A percentile compares a stretch with the other conserved stretches of the same genome.
Evolutionary conservation across 1,139 yeast genomes (phyloP).

Genomic region (Kodamaea suecica): DNA sequence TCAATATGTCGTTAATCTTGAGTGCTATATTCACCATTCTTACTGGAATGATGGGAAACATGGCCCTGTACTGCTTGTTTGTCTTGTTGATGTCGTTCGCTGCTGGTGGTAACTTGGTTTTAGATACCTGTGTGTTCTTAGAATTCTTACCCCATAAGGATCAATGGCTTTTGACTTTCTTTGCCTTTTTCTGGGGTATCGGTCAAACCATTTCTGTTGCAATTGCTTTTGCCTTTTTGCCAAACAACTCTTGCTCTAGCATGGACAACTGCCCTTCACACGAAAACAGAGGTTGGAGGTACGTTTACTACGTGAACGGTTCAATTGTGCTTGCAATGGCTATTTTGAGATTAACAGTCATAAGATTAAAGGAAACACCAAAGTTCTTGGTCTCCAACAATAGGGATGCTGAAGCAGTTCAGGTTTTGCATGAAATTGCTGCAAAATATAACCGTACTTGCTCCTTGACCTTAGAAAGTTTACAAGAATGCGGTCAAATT

Average conservation of each 20-base stretch:
- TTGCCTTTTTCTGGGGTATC: constrained; percentile 37
- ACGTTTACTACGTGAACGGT: constrained; percentile 32
- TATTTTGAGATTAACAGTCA: constrained; percentile 28
- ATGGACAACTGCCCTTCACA: constrained; percentile 28
- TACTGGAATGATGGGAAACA: constrained; percentile 29
- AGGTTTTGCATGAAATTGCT: constrained; percentile 25
- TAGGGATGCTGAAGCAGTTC: constrained; percentile 33
- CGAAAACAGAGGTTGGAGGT: constrained; percentile 35
- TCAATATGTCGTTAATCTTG: constrained; percentile 33
- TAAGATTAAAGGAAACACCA: constrained; percentile 32
- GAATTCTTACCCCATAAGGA: constrained; percentile 25
- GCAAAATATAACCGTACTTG: constrained; percentile 26
- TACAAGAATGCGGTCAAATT: constrained; percentile 25
- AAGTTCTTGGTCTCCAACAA: constrained; percentile 32
- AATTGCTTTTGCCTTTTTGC: constrained; percentile 32
- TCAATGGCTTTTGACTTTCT: constrained; percentile 36
- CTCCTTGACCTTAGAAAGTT: constrained; percentile 27
- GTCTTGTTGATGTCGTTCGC: constrained; percentile 23
- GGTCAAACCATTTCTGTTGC: constrained; percentile 33
- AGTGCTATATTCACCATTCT: constrained; percentile 22
- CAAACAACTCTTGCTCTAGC: constrained; percentile 23
- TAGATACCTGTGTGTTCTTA: constrained; percentile 27
- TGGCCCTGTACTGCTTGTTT: constrained; percentile 26
- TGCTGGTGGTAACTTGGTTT: constrained; percentile 29
- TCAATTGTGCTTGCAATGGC: constrained; percentile 29